Evolutionary conservation across 2,329 filamentous ascomycete species (phyloP).

Genomic region (Immersiporthe knoxdaviesiana): DNA sequence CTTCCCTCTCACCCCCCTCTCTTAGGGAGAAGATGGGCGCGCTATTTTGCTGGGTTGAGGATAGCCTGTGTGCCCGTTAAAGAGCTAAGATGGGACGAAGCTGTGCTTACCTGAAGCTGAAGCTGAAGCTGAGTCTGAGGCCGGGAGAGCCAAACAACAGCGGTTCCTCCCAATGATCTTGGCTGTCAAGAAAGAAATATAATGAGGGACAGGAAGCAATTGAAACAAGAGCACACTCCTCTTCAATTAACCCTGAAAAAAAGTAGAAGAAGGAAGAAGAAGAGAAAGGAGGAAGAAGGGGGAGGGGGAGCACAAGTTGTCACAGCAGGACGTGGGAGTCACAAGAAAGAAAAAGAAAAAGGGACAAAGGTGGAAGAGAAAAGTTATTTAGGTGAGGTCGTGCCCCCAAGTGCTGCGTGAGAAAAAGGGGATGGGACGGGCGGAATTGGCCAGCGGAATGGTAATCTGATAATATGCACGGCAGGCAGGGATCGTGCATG

Average conservation of each 20-base stretch:
- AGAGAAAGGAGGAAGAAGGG: not conserved
- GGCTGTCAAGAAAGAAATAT: constrained; percentile 7
- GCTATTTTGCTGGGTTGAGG: not conserved
- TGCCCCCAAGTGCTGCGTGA: not conserved
- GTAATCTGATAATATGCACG: constrained; percentile 10
- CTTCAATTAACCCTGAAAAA: not conserved
- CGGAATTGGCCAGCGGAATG: constrained; percentile 15
- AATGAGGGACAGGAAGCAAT: constrained; percentile 16
- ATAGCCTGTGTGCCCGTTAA: not conserved
- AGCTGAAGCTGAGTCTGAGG: not conserved
- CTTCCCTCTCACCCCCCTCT: not conserved
- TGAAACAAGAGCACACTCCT: not conserved
- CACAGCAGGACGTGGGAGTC: not conserved
- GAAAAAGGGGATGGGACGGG: constrained; percentile 15
- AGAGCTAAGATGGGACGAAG: not conserved
- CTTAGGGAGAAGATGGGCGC: not conserved
- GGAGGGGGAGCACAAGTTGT: not conserved
- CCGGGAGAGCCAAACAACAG: constrained; percentile 1
- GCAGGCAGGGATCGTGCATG: constrained; percentile 12
- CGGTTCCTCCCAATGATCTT: not conserved
- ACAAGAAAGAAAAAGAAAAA: not conserved
- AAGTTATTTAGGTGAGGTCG: constrained; percentile 3
- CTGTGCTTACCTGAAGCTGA: constrained; percentile 11
- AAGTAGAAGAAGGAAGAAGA: not conserved
- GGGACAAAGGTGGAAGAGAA: not conserved